Evolutionary conservation across 306 rosid species (phyloP).

Genomic region (Quercus wislizeni): DNA sequence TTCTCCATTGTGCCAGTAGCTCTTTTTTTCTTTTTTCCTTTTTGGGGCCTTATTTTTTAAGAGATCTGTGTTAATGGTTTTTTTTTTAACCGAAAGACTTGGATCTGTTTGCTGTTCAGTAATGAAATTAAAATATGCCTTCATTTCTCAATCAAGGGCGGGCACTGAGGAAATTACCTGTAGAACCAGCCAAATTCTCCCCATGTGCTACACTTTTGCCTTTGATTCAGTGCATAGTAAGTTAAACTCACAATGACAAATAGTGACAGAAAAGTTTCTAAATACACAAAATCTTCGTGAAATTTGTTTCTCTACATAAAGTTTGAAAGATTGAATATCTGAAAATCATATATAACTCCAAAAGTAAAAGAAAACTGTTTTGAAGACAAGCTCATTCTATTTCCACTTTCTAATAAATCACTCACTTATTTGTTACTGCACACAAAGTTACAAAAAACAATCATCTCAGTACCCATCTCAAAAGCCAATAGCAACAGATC

Average conservation of each 20-base stretch:
- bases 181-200: not conserved
- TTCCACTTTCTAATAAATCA: constrained; percentile 42
- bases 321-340: not conserved
- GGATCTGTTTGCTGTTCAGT: not conserved
- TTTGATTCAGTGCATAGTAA: not conserved
- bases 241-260: not conserved
- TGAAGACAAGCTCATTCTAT: constrained; percentile 36
- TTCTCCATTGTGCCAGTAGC: not conserved
- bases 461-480: constrained; percentile 36
- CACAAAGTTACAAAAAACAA: constrained; percentile 52
- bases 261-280: not conserved
- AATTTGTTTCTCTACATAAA: not conserved
- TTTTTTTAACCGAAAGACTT: not conserved
- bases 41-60: not conserved
- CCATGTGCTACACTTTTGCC: not conserved
- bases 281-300: not conserved
- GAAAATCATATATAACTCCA: constrained; percentile 30
- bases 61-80: not conserved
- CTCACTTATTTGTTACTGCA: constrained; percentile 56
- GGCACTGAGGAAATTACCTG: not conserved
- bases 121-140: not conserved
- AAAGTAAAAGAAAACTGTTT: constrained; percentile 20
- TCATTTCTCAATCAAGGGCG: not conserved
- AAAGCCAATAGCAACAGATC: constrained; percentile 38
- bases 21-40: not conserved